phyloP scores from a whole-genome alignment of 2,329 filamentous ascomycete species.

The Seiridium unicorne region DNA sequence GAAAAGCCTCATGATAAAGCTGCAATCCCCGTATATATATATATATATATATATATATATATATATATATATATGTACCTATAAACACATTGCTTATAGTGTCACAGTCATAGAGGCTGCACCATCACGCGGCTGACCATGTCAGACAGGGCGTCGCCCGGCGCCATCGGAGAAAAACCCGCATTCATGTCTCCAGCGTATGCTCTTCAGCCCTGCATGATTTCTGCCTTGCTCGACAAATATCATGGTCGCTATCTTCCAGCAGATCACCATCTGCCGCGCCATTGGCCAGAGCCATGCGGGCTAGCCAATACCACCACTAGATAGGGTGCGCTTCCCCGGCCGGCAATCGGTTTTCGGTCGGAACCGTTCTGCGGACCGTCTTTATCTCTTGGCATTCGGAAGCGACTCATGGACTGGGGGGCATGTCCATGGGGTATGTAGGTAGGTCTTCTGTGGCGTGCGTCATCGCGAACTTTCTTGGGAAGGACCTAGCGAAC shows the following conservation, averaged over 20 bases:
- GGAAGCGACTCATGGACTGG: not conserved
- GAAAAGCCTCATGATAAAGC: not conserved
- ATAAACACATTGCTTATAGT: too few relatives aligned
- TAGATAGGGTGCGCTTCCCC: not conserved
- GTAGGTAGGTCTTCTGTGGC: not conserved
- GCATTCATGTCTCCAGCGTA: not conserved
- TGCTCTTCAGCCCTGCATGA: not conserved
- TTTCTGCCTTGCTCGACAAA: not conserved
- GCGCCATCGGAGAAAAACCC: not conserved
- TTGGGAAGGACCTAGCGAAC: not conserved
- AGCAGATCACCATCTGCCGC: not conserved
- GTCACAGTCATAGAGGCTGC: too few relatives aligned
- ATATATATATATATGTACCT: not conserved
- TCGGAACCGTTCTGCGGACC: not conserved
- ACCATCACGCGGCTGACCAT: not conserved
- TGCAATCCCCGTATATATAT: not conserved
- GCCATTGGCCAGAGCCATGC: not conserved
- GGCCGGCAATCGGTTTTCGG: slow-evolving; percentile 2
- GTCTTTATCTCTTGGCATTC: slow-evolving; percentile 3
- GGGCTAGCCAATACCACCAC: not conserved
- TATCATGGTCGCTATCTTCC: not conserved
- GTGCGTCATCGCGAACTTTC: not conserved
- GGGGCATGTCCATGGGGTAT: not conserved
- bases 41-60: not conserved
- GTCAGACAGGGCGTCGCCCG: not conserved